Evolutionary conservation across 257 asterid species (phyloP).

Genomic region (Cinchona pubescens): DNA sequence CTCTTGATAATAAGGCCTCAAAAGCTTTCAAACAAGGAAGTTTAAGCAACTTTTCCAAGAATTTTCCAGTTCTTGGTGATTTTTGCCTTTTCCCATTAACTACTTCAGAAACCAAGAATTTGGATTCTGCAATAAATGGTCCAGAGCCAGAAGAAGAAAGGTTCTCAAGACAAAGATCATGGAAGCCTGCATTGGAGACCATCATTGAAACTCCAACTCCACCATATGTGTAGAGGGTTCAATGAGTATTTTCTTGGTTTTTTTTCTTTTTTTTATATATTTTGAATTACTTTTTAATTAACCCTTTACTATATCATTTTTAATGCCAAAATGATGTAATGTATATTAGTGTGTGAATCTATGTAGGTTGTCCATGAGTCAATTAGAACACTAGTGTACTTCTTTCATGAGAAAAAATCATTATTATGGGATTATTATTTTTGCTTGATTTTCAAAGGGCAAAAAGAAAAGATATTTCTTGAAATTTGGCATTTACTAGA

Average conservation of each 20-base stretch:
- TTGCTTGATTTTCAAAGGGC: not conserved
- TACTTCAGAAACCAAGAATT: constrained; percentile 21
- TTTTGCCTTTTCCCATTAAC: constrained; percentile 46
- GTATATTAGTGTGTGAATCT: constrained; percentile 6
- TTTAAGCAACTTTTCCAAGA: constrained; percentile 39
- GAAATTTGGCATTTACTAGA: not conserved
- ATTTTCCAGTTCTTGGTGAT: constrained; percentile 45
- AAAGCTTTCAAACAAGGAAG: constrained; percentile 39
- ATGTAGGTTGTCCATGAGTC: constrained; percentile 16
- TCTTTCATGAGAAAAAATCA: not conserved
- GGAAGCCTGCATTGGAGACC: constrained; percentile 76
- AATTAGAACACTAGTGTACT: constrained; percentile 1
- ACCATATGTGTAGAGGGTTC: constrained; percentile 21
- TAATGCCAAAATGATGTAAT: not conserved
- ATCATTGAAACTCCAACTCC: constrained; percentile 66
- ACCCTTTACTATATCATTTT: not conserved
- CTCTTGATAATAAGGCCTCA: constrained; percentile 28
- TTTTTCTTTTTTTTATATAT: not conserved
- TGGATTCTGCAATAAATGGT: constrained; percentile 11
- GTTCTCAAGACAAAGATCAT: constrained; percentile 56
- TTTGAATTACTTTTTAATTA: not conserved
- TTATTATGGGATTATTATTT: not conserved
- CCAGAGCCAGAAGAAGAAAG: constrained; percentile 22
- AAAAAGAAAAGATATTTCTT: not conserved
- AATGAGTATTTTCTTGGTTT: not conserved